Conservation (phyloP, 805 yeast genomes). For the Cyberlindnera subsufficiens region DNA sequence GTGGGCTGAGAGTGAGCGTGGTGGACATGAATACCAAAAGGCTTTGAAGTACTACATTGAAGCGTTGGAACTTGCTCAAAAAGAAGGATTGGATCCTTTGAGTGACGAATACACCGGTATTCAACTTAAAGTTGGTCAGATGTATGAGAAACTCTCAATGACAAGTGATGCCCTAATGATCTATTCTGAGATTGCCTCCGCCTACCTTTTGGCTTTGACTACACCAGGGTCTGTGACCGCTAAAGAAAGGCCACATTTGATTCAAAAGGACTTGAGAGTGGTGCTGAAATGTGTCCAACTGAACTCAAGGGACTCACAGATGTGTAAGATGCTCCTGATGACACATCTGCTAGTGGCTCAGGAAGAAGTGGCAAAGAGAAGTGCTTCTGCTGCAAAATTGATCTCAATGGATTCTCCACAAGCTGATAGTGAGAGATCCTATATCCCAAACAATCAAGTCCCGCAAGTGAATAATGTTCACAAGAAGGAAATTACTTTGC, state of each 20-base stretch:
- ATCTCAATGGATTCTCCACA: conserved; percentile 24
- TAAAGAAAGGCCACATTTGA: conserved; percentile 43
- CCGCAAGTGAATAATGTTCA: background rate
- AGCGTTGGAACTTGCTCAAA: conserved; percentile 61
- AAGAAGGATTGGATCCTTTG: conserved; percentile 47
- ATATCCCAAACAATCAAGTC: conserved; percentile 6
- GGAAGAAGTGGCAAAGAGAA: conserved; percentile 47
- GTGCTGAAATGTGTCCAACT: conserved; percentile 62
- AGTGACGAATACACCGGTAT: conserved; percentile 87
- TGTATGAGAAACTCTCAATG: conserved; percentile 69
- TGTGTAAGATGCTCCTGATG: conserved; percentile 50
- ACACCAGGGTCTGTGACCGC: conserved; percentile 30
- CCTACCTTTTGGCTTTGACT: conserved; percentile 50
- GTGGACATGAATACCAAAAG: conserved; percentile 47
- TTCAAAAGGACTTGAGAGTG: conserved; percentile 66
- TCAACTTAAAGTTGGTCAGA: conserved; percentile 80
- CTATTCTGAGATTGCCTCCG: conserved; percentile 60
- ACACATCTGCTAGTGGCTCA: conserved; percentile 64
- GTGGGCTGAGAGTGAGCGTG: conserved; percentile 74
- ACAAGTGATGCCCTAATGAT: conserved; percentile 57
- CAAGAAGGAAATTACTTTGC: conserved; percentile 19
- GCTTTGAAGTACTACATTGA: conserved; percentile 72
- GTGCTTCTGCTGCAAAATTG: conserved; percentile 28
- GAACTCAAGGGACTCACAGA: conserved; percentile 38
- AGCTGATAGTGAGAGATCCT: background rate